phyloP scores from a whole-genome alignment of 2,329 filamentous ascomycete species.

The Passalora sequoiae region DNA sequence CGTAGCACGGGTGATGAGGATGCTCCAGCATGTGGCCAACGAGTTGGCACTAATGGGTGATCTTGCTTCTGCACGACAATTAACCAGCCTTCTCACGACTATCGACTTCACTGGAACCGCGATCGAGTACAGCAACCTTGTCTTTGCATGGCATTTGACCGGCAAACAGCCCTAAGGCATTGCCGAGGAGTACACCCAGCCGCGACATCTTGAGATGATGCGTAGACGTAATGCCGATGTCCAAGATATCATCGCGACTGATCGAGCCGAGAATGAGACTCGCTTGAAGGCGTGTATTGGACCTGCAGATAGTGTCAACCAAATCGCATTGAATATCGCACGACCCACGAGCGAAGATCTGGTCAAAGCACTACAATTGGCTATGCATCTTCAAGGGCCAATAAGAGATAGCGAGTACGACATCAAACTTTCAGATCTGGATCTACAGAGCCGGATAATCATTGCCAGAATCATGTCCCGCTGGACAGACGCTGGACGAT shows the following conservation, averaged over 20 bases:
- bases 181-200: not conserved
- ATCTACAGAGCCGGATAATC: constrained; percentile 4
- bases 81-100: not conserved
- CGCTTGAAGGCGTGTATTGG: constrained; percentile 1
- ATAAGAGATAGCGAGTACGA: no score
- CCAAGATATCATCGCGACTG: not conserved
- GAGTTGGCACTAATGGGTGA: not conserved
- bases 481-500: no score
- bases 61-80: not conserved
- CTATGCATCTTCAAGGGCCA: no score
- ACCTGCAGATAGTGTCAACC: not conserved
- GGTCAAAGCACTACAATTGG: not conserved
- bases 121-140: not conserved
- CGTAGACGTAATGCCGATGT: not conserved
- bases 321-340: not conserved
- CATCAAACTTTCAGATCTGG: constrained; percentile 5
- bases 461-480: constrained; percentile 4
- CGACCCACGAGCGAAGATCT: not conserved
- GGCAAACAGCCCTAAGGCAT: not conserved
- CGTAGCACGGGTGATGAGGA: not conserved
- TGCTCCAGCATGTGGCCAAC: not conserved
- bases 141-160: constrained; percentile 2
- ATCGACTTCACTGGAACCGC: no score
- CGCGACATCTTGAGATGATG: not conserved
- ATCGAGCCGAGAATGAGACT: not conserved